phyloP scores from a whole-genome alignment of 495 filamentous ascomycete genomes.

The Talaromyces nanjingensis region DNA sequence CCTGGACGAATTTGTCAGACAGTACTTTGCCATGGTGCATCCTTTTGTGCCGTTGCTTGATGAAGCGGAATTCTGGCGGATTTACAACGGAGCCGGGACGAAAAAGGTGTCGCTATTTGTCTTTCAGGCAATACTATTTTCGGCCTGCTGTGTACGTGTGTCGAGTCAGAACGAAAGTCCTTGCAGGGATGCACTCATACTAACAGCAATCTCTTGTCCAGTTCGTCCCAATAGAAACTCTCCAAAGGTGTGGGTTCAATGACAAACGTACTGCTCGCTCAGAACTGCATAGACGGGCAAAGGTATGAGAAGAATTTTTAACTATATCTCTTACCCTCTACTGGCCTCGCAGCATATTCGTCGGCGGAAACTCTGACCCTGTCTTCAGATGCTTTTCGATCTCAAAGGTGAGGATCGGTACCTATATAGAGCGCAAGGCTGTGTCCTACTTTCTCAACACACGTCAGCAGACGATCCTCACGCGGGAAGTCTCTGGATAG shows the following conservation, averaged over 20 bases:
- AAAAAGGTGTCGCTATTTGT: slow-evolving; percentile 38
- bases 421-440: slow-evolving; percentile 32
- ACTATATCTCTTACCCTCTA: not conserved
- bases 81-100: slow-evolving; percentile 19
- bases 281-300: slow-evolving; percentile 35
- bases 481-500: slow-evolving; percentile 40
- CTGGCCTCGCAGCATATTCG: too few species aligned
- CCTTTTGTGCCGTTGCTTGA: slow-evolving; percentile 39
- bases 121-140: slow-evolving; percentile 42
- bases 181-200: too few species aligned
- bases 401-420: slow-evolving; percentile 22
- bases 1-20: slow-evolving; percentile 36
- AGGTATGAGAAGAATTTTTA: slow-evolving; percentile 16
- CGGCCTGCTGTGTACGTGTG: slow-evolving; percentile 31
- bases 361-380: slow-evolving; percentile 3
- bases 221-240: slow-evolving; percentile 33
- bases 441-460: slow-evolving; percentile 36
- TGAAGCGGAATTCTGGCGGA: slow-evolving; percentile 41
- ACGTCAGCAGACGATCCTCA: slow-evolving; percentile 29
- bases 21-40: slow-evolving; percentile 43
- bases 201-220: slow-evolving; percentile 8
- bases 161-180: not conserved
- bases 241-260: slow-evolving; percentile 35
- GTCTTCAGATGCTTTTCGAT: slow-evolving; percentile 21
- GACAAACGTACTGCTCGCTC: slow-evolving; percentile 35